These are phyloP conservation scores for Bauhinia variegata DNA, from an alignment of 306 rosid genomes.

Conservation along the genomic window DNA sequence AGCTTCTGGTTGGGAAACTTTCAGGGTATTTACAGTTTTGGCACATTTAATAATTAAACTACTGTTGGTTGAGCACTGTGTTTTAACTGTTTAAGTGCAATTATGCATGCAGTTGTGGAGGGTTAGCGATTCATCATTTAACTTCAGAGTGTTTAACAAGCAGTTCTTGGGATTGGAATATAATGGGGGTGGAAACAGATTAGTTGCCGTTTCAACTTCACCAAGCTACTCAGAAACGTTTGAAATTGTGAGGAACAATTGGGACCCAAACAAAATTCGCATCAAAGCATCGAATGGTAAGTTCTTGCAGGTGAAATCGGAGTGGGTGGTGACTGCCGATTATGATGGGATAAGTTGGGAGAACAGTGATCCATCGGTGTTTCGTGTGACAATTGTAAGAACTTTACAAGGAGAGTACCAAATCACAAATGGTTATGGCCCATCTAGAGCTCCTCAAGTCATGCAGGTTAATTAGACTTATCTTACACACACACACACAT, in stretches of 20 bases:
- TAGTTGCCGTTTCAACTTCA: slow-evolving; percentile 43
- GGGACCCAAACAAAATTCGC: slow-evolving; percentile 47
- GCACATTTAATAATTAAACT: background rate
- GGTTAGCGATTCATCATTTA: slow-evolving; percentile 53
- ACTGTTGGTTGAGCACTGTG: background rate
- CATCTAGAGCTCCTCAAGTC: slow-evolving; percentile 55
- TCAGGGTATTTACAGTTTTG: slow-evolving; percentile 40
- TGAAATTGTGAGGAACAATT: slow-evolving; percentile 52
- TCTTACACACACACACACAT: too few relatives aligned
- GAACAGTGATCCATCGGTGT: slow-evolving; percentile 64
- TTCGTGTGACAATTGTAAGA: slow-evolving; percentile 50
- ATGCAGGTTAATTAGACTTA: slow-evolving; percentile 49
- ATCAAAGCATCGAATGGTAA: slow-evolving; percentile 57
- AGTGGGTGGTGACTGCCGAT: slow-evolving; percentile 43
- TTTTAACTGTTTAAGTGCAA: too few relatives aligned
- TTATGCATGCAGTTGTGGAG: slow-evolving; percentile 66
- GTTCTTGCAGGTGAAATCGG: slow-evolving; percentile 63
- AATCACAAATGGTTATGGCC: slow-evolving; percentile 74
- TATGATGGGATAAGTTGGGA: slow-evolving; percentile 60
- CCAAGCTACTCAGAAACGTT: slow-evolving; percentile 53
- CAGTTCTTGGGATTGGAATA: slow-evolving; percentile 51
- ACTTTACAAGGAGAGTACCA: slow-evolving; percentile 64
- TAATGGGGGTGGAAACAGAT: slow-evolving; percentile 33
- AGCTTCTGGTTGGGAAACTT: slow-evolving; percentile 66
- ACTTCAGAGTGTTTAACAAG: slow-evolving; percentile 59